Conservation (phyloP, 108 stramenopile species). For the Aurantiochytrium sp. region DNA sequence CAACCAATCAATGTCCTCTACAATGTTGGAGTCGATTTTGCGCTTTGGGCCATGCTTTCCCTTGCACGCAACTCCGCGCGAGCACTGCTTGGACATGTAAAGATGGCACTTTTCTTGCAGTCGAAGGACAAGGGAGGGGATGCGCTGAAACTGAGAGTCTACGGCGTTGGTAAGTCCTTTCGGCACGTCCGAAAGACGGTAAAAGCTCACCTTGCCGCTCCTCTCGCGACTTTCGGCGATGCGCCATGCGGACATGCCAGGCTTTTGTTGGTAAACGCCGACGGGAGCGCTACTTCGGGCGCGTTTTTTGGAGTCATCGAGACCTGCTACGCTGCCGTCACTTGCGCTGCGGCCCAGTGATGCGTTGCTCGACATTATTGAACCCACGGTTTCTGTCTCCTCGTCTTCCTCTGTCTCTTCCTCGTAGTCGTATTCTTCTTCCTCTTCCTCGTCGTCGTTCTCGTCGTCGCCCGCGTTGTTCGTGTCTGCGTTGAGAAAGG, state of each 20-base stretch:
- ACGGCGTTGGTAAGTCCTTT: background rate
- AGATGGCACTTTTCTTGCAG: background rate
- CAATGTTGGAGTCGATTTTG: background rate
- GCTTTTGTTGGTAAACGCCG: background rate
- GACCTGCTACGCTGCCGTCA: background rate
- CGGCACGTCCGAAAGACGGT: background rate
- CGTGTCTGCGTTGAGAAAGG: too few species aligned
- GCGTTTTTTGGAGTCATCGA: background rate
- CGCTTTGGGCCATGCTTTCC: too few species aligned
- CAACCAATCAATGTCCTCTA: background rate
- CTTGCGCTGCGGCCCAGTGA: too few species aligned
- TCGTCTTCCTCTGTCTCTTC: too few species aligned
- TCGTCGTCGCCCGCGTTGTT: too few species aligned
- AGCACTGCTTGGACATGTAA: background rate
- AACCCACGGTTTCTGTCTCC: too few species aligned
- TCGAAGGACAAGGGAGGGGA: background rate
- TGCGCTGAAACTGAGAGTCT: background rate
- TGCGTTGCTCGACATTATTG: too few species aligned
- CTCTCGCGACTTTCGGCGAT: background rate
- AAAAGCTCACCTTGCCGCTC: background rate
- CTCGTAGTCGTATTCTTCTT: too few species aligned
- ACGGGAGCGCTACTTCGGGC: background rate
- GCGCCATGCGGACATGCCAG: background rate
- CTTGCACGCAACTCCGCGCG: background rate
- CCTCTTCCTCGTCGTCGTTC: too few species aligned